These are phyloP conservation scores for Flaveria trinervia DNA, from an alignment of 129 eudicot genomes.

Conservation along the genomic window DNA sequence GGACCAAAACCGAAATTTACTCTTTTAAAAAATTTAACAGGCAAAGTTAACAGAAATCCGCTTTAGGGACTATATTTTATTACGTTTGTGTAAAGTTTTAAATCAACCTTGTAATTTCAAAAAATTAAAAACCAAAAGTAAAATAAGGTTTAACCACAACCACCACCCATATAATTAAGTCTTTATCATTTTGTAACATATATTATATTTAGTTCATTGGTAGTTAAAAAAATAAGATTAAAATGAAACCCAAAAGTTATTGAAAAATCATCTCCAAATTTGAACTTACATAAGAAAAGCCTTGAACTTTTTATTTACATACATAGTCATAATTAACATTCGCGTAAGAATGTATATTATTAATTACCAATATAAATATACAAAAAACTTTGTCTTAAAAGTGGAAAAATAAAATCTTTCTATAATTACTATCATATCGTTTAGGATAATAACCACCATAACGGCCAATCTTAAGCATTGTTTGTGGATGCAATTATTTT, in stretches of 20 bases:
- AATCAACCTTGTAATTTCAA: too few species aligned
- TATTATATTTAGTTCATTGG: not conserved
- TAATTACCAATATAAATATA: not conserved
- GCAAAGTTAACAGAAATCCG: too few species aligned
- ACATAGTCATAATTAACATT: not conserved
- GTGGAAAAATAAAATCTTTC: not conserved
- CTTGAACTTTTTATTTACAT: not conserved
- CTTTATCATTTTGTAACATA: not conserved
- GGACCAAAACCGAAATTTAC: too few species aligned
- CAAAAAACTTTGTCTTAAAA: not conserved
- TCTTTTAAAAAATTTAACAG: too few species aligned
- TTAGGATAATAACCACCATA: constrained; percentile 4
- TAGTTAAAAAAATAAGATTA: not conserved
- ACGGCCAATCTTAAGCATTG: not conserved
- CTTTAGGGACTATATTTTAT: too few species aligned
- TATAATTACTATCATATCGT: not conserved
- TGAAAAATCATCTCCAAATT: constrained; percentile 3
- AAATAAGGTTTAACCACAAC: too few species aligned
- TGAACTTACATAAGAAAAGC: not conserved
- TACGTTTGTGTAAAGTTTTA: too few species aligned
- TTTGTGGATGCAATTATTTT: not conserved
- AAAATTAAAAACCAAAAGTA: too few species aligned
- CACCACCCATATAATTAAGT: too few species aligned
- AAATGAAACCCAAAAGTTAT: not conserved
- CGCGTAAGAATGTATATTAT: not conserved